Evolutionary conservation across 2,329 filamentous ascomycete genomes (phyloP).

Genomic region (Pyricularia sp.): DNA sequence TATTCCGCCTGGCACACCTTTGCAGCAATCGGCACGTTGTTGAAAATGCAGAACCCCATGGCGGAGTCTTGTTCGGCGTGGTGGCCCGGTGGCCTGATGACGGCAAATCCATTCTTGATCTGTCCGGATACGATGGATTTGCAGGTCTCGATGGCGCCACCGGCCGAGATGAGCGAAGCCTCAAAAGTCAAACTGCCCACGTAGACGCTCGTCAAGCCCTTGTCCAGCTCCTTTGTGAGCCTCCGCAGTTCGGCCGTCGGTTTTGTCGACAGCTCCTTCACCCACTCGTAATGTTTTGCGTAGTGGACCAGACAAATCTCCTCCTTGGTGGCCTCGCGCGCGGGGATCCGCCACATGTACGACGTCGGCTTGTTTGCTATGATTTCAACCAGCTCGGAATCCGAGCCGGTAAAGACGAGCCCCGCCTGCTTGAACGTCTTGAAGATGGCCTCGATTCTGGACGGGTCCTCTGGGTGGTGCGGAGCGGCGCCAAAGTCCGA

Average conservation of each 20-base stretch:
- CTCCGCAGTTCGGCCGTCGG: conserved; percentile 53
- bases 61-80: conserved; percentile 78
- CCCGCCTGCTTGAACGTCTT: conserved; percentile 73
- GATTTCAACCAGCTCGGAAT: conserved; percentile 38
- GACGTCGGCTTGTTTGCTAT: conserved; percentile 40
- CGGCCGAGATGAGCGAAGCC: conserved; percentile 72
- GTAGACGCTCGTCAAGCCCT: conserved; percentile 64
- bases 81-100: conserved; percentile 89
- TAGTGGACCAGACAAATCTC: conserved; percentile 76
- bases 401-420: conserved; percentile 52
- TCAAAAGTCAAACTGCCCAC: conserved; percentile 72
- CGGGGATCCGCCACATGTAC: conserved; percentile 65
- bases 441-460: conserved; percentile 87
- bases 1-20: conserved; percentile 74
- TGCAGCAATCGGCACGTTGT: conserved; percentile 92
- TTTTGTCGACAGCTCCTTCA: conserved; percentile 42
- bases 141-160: conserved; percentile 91
- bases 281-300: conserved; percentile 65
- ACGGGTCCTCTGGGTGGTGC: conserved; percentile 87
- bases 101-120: conserved; percentile 89
- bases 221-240: conserved; percentile 47
- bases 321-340: conserved; percentile 60
- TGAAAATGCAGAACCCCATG: conserved; percentile 95
- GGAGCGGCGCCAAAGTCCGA: conserved; percentile 59
- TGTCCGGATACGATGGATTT: conserved; percentile 72